Evolutionary conservation across 1,139 yeast genomes (phyloP).

Genomic region (Magnusiomyces paraingens): DNA sequence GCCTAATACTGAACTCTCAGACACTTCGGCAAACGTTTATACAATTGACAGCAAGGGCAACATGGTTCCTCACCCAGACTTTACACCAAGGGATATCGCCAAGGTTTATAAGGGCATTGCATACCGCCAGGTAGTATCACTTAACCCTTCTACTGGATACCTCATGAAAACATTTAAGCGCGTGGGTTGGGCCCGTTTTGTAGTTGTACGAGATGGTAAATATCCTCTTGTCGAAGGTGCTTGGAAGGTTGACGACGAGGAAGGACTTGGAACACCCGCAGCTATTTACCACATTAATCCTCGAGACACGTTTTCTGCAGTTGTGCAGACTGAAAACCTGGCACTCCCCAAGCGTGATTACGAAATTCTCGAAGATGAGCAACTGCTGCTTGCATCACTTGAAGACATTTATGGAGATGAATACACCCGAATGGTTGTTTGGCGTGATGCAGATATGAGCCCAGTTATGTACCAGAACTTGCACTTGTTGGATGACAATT

Average conservation of each 20-base stretch:
- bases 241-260: constrained; percentile 33
- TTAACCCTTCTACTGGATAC: constrained; percentile 21
- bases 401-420: constrained; percentile 10
- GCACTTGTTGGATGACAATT: constrained; percentile 12
- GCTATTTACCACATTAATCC: constrained; percentile 28
- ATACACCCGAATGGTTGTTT: constrained; percentile 23
- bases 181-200: constrained; percentile 34
- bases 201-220: constrained; percentile 20
- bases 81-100: constrained; percentile 8
- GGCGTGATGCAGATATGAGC: constrained; percentile 33
- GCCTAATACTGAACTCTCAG: constrained; percentile 19
- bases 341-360: constrained; percentile 5
- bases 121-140: constrained; percentile 23
- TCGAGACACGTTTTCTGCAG: constrained; percentile 16
- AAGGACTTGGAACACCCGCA: constrained; percentile 30
- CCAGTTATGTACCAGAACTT: constrained; percentile 13
- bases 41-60: constrained; percentile 21
- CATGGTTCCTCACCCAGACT: constrained; percentile 23
- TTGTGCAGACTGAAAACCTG: not conserved
- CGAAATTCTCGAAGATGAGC: constrained; percentile 20
- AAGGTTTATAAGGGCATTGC: constrained; percentile 27
- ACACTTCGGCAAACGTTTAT: constrained; percentile 15
- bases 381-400: constrained; percentile 14
- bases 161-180: constrained; percentile 19
- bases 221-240: constrained; percentile 25